Evolutionary conservation across 2,329 filamentous ascomycete species (phyloP), one percentile per base, ranked within the genome.

Genomic region (Huntiella savannae): DNA sequence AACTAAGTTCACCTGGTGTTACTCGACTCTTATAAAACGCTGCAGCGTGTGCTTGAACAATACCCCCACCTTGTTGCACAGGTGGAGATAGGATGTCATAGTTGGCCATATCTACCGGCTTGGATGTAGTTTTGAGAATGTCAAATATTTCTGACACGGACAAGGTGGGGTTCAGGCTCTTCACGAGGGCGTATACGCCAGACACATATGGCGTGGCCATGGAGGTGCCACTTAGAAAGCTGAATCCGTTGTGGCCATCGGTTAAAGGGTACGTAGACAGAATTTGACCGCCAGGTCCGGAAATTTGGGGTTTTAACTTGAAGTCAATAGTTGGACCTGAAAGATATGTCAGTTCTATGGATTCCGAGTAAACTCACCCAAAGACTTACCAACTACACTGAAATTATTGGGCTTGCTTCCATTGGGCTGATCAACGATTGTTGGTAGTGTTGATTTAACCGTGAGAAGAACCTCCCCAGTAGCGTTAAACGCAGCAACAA

Each of bases 131-230:
- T 41, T 59, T 57, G 7, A 63, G 51, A 4, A 56, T 52, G 11
- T 52, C 48, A 15, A 55, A 45, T 22, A 63, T 56, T 38, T 61
- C 54, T 1, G 50, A 43, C 2, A 57, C 47, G 0, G 52, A 55
- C 3, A 56, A 42, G 4, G 51, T 38, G 0, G 58, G 60, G 38
- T 54, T 54, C 28, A 55, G 54, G 2, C 55, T 59, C 45, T 61
- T 62, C 6, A 63, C 51, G 19, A 70, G 54, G 5, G 65, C 66
- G 3, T 64, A 65, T n/a, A 69, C 58, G 11, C 68, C 70, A 34
- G 70, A 68, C 17, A 71, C 60, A 48, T 71, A 70, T 0, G 70
- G 70, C 4, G 65, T 65, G 1, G 70, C 65, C 71, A 75, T 74
- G 1, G 68, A 73, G 0, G 72, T 75, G 39, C 71, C 71, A 39